phyloP scores from a whole-genome alignment of 345 rosid genomes.

The Moricandia arvensis region DNA sequence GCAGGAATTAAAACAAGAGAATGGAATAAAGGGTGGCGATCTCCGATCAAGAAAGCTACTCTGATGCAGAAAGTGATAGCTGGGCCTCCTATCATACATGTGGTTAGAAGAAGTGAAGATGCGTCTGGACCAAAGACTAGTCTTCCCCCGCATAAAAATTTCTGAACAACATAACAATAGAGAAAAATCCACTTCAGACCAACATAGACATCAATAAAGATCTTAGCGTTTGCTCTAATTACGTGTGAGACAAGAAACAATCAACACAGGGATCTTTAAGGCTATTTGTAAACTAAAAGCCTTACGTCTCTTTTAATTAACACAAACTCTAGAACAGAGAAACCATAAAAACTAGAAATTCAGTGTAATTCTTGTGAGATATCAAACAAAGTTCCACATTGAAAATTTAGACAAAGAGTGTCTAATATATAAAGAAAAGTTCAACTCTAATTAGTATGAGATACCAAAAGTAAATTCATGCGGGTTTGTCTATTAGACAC shows the following conservation, averaged over 20 bases:
- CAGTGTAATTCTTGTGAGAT: neutral
- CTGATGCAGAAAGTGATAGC: conserved; percentile 59
- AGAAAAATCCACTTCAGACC: neutral
- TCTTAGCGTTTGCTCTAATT: neutral
- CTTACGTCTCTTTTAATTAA: neutral
- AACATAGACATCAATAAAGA: neutral
- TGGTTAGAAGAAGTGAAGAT: conserved; percentile 62
- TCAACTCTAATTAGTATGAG: too few species aligned
- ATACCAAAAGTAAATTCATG: too few species aligned
- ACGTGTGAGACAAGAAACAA: neutral
- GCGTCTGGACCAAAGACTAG: conserved; percentile 84
- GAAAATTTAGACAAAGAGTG: too few species aligned
- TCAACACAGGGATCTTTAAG: neutral
- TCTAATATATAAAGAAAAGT: too few species aligned
- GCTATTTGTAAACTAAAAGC: neutral
- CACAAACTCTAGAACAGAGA: neutral
- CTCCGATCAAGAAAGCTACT: conserved; percentile 43
- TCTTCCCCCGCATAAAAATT: conserved; percentile 77
- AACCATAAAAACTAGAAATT: neutral
- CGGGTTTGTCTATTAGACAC: too few species aligned
- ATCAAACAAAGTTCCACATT: too few species aligned
- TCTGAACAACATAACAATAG: conserved; percentile 45
- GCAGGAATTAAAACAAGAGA: conserved; percentile 45
- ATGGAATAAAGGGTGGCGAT: conserved; percentile 24
- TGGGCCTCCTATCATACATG: conserved; percentile 64